Conservation (phyloP, 73 alveolate genomes). For the Loxodes magnus region DNA sequence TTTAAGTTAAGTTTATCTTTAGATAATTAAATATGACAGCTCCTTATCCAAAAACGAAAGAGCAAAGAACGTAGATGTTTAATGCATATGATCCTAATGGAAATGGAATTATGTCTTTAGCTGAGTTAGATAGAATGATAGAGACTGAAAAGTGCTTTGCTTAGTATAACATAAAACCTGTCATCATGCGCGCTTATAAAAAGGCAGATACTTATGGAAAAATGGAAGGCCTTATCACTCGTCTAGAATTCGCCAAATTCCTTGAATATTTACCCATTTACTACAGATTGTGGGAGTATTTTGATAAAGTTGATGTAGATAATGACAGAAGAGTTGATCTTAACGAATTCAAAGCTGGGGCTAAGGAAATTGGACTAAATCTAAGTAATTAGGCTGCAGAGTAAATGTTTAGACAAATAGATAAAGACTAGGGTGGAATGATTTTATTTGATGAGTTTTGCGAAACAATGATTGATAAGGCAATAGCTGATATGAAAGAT, state of each 20-base stretch:
- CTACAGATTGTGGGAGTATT: slow-evolving; percentile 3
- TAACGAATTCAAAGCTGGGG: no score
- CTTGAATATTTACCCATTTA: slow-evolving; percentile 1
- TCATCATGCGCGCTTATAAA: slow-evolving; percentile 4
- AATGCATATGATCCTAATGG: no score
- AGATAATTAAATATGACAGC: no score
- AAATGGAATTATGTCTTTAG: no score
- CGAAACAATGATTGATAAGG: background rate
- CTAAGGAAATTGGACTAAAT: background rate
- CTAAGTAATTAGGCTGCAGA: background rate
- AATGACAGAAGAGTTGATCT: no score
- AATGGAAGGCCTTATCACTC: background rate
- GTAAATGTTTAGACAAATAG: background rate
- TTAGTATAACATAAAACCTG: background rate
- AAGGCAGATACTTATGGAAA: background rate
- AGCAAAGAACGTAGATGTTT: no score
- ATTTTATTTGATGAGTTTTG: no score
- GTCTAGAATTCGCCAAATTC: background rate
- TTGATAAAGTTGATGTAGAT: no score
- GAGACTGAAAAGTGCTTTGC: no score
- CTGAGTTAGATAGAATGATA: no score
- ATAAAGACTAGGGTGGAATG: slow-evolving; percentile 1
- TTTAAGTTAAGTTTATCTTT: no score
- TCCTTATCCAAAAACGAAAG: no score
- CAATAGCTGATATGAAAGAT: background rate